Evolutionary conservation across 306 rosid species (phyloP).

Genomic region (Delonix regia): DNA sequence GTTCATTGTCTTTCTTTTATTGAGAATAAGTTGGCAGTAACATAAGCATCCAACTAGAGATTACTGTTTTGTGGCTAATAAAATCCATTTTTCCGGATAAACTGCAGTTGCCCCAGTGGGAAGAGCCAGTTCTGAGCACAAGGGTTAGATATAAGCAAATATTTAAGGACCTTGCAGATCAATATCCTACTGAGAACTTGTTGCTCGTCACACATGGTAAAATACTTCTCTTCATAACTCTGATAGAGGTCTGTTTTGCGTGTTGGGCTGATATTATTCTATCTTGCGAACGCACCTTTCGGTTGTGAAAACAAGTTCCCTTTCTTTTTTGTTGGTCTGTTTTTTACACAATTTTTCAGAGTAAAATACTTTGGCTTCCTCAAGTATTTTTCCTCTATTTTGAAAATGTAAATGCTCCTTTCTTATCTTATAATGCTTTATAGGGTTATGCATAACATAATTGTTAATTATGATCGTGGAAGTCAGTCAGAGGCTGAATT

Average conservation of each 20-base stretch:
- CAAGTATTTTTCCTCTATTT: background rate
- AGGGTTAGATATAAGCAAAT: constrained; percentile 59
- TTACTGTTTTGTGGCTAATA: constrained; percentile 7
- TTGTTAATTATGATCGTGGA: background rate
- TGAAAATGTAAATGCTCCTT: background rate
- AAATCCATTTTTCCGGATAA: constrained; percentile 15
- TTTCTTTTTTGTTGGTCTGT: background rate
- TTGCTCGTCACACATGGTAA: constrained; percentile 63
- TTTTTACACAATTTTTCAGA: no score
- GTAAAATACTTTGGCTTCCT: background rate
- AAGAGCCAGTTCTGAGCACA: constrained; percentile 49
- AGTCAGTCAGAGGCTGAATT: background rate
- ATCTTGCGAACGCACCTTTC: background rate
- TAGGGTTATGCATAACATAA: background rate
- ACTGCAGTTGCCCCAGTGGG: constrained; percentile 75
- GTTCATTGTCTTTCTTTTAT: background rate
- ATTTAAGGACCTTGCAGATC: constrained; percentile 70
- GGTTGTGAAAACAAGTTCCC: background rate
- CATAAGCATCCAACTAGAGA: background rate
- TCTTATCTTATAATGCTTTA: background rate
- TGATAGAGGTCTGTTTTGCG: background rate
- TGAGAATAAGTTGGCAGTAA: background rate
- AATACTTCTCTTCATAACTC: background rate
- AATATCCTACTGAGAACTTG: constrained; percentile 67
- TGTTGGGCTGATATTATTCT: background rate